Base-by-base conservation (phyloP, 768 basidiomycete species). In the Trametopsis cervina region DNA sequence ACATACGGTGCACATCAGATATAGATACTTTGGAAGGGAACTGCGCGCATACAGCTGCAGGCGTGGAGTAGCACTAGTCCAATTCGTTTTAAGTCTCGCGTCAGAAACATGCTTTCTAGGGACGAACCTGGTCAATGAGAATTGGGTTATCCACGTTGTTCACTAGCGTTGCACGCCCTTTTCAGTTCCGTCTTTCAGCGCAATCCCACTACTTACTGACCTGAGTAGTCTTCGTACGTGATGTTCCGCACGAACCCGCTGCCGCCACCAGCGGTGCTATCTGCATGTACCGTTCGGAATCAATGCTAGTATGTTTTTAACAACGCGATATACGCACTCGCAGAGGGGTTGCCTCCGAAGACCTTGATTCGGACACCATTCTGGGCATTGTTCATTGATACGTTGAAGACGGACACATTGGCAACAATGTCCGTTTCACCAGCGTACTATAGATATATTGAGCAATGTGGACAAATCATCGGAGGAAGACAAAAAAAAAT, bases 301-400 rank as follows among this genome's bases (percentile, higher is more conserved):
- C 4, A 6, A n/a, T 15, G 33, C n/a, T n/a, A 22, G 40, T 25
- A 2, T 21, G n/a, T 11, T 9, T 23, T 38, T 42, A 38, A 18
- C n/a, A 21, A 17, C 23, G 7, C 23, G 29, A 44, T 24, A 21
- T 17, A 53, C 57, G 46, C 63, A 49, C 66, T 57, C 1, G 71
- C 61, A 44, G 64, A 58, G 4, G 72, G 69, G 22, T 65, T 67
- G 0, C 73, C 75, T 3, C 71, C 72, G 50, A 74, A 77, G 4
- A 71, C 71, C 58, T 77, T 77, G 64, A 76, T 75, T n/a, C 73
- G 67, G 0, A 73, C 74, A 1, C 73, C 75, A 49, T 76, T 74
- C 53, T 73, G 61, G 2, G 72, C 69, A 39, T 75, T 71, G 21
- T 64, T 53, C 69, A 75, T 73, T 20, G 64, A 62, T 27, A 76